A percentile compares a stretch with the other conserved stretches of the same genome.
phyloP scores from a whole-genome alignment of 306 rosid species.

The Vicia villosa region DNA sequence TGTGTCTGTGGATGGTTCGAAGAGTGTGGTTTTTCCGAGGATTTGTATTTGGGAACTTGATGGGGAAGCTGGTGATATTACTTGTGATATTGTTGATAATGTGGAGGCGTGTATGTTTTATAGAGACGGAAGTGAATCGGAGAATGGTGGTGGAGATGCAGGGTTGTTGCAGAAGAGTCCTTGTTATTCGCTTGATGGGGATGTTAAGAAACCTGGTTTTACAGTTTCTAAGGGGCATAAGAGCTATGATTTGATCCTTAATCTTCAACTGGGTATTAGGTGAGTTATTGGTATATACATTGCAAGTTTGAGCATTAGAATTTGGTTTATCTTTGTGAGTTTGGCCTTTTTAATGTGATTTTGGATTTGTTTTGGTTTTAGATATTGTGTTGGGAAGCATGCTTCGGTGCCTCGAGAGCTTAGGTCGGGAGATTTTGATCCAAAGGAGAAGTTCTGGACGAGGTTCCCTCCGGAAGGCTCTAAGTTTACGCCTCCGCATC shows the following conservation, averaged over 20 bases:
- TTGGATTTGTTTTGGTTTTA: neutral
- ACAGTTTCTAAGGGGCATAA: constrained; percentile 52
- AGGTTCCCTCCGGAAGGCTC: constrained; percentile 59
- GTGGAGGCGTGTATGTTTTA: constrained; percentile 48
- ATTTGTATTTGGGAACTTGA: constrained; percentile 63
- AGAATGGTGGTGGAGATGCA: constrained; percentile 8
- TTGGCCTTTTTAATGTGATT: neutral
- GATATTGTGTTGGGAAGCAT: constrained; percentile 56
- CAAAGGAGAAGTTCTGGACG: constrained; percentile 59
- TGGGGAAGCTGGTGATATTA: constrained; percentile 46
- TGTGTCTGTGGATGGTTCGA: constrained; percentile 34
- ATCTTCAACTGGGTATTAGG: constrained; percentile 58
- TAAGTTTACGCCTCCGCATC: constrained; percentile 55
- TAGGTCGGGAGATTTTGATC: constrained; percentile 52
- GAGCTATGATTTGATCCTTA: constrained; percentile 56
- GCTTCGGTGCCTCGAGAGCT: constrained; percentile 45
- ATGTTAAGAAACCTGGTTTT: constrained; percentile 50
- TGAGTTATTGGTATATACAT: constrained; percentile 17
- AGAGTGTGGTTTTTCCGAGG: constrained; percentile 50
- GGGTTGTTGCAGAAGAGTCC: constrained; percentile 37
- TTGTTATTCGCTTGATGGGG: constrained; percentile 32
- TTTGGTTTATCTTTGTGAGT: neutral
- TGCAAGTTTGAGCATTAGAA: neutral
- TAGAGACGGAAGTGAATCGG: constrained; percentile 33
- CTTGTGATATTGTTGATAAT: constrained; percentile 43